Evolutionary conservation across 2,329 filamentous ascomycete species (phyloP), one percentile per base, ranked within the genome.

Genomic region (Colletotrichum zoysiae): DNA sequence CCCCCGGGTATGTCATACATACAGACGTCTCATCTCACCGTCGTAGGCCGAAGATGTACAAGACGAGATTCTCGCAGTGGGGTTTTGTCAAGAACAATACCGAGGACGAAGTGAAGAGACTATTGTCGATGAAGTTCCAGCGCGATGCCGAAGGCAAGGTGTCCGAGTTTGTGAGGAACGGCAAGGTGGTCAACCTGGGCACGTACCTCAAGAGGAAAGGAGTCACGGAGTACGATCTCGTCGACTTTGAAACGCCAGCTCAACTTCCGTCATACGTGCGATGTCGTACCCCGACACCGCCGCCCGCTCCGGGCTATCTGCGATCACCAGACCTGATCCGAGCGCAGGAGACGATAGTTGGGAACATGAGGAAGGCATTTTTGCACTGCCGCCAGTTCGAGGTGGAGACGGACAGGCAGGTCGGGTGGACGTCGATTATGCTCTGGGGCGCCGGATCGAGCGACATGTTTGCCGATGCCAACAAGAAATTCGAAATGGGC

Each of bases 61-160:
- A 87, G 76, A 86, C 85, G n/a, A 80, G 86, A 33, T 87, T 87
- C 75, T 86, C 86, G 18, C 85, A 87, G 73, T 87, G 86, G 86
- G 85, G 85, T 0, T 87, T 87, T 73, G 85, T 85, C 51, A 87
- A 87, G 78, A 87, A 87, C 70, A 87, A 87, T 73, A 87, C 85
- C 53, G 86, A 87, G 70, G 85, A 86, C 35, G 86, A 87, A 68
- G 85, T 87, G 9, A 86, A 86, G 76, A 81, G 83, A 23, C 79
- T 87, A 61, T 78, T 87, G 11, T 85, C 84, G 50, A 84, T 86
- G 78, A 87, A 87, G 73, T 86, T 86, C 57, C 84, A 87, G 74
- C 84, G 86, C 55, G 85, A 86, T 75, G 86, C 86, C 5, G 83
- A 86, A 74, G 86, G 86, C 69, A 87, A 87, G 74, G 83, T 86